These are phyloP conservation scores for Daedaleopsis nitida DNA, from an alignment of 768 basidiomycete genomes.

Conservation along the genomic window DNA sequence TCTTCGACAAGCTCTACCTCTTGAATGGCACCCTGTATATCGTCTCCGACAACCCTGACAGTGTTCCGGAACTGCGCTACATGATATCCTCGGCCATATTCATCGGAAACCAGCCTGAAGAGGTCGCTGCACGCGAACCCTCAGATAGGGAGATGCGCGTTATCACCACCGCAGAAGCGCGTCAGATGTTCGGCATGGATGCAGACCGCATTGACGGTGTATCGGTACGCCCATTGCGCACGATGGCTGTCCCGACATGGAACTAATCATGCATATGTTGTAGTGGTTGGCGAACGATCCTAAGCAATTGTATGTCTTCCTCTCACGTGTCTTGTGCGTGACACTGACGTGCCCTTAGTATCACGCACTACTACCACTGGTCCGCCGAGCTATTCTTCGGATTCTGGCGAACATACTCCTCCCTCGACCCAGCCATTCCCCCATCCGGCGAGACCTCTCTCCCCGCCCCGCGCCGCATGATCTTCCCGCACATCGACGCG, in stretches of 20 bases:
- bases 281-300: slow-evolving; percentile 86
- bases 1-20: slow-evolving; percentile 82
- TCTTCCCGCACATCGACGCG: slow-evolving; percentile 75
- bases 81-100: slow-evolving; percentile 72
- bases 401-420: slow-evolving; percentile 88
- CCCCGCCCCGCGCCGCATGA: slow-evolving; percentile 70
- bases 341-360: slow-evolving; percentile 42
- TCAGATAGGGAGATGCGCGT: slow-evolving; percentile 79
- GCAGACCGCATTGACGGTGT: slow-evolving; percentile 79
- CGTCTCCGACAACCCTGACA: slow-evolving; percentile 71
- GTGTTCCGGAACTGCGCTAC: slow-evolving; percentile 61
- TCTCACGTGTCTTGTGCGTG: background rate
- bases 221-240: slow-evolving; percentile 46
- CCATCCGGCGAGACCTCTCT: slow-evolving; percentile 68
- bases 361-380: slow-evolving; percentile 95
- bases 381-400: slow-evolving; percentile 91
- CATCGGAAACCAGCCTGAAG: slow-evolving; percentile 60
- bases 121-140: slow-evolving; percentile 62
- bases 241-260: slow-evolving; percentile 1
- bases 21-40: slow-evolving; percentile 82
- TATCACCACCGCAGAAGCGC: slow-evolving; percentile 69
- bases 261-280: background rate
- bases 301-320: slow-evolving; percentile 69
- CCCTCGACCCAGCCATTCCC: slow-evolving; percentile 72
- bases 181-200: slow-evolving; percentile 65